A percentile compares a stretch with the other conserved stretches of the same genome.
Conservation (phyloP, 345 rosid species). For the Cardamine occulta region DNA sequence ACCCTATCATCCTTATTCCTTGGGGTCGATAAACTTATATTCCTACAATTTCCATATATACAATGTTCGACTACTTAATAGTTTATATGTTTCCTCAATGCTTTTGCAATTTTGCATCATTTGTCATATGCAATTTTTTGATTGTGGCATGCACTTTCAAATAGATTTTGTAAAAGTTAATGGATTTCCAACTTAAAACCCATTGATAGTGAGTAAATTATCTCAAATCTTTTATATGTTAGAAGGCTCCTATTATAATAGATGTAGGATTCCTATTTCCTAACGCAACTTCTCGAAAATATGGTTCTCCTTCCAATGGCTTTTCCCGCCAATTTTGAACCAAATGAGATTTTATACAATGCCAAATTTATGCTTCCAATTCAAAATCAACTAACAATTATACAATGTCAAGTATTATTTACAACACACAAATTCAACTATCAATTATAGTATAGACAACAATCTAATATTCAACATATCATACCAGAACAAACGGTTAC, state of each 20-base stretch:
- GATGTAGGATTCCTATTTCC: background rate
- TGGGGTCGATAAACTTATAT: constrained; percentile 8
- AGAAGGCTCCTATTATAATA: background rate
- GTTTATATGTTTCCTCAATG: background rate
- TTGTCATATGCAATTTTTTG: background rate
- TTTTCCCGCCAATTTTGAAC: background rate
- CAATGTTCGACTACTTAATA: background rate
- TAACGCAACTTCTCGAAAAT: background rate
- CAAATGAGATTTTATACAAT: background rate
- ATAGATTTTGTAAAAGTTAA: background rate
- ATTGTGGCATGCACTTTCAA: background rate
- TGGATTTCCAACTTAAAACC: background rate
- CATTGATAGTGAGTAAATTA: background rate
- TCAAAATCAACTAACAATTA: background rate
- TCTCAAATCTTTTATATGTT: background rate
- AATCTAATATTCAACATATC: background rate
- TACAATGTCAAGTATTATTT: too few species aligned
- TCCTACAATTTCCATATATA: background rate
- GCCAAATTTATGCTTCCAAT: background rate
- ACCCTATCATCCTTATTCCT: background rate
- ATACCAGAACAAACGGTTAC: background rate
- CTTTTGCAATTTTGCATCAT: background rate
- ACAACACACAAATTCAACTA: background rate
- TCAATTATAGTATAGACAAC: background rate
- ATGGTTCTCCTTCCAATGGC: background rate